phyloP scores from a whole-genome alignment of 2,329 filamentous ascomycete genomes.

The Neurospora crassa region DNA sequence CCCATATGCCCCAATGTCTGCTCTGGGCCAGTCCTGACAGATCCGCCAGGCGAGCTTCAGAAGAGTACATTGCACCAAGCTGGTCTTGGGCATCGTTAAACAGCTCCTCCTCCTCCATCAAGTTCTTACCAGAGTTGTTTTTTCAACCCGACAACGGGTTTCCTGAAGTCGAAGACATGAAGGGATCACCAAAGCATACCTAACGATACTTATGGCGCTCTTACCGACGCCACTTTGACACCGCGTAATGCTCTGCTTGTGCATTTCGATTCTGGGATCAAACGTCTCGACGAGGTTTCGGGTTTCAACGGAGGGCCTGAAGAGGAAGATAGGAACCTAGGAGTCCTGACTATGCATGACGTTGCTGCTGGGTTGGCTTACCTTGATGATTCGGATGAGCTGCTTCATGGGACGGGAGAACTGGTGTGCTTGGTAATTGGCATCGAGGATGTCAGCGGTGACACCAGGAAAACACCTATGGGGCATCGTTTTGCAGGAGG shows the following conservation, averaged over 20 bases:
- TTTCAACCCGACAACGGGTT: too few relatives aligned
- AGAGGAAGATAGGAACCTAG: neutral
- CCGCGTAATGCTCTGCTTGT: neutral
- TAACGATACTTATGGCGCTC: neutral
- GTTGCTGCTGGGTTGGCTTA: neutral
- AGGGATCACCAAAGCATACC: neutral
- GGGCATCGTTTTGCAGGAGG: too few relatives aligned
- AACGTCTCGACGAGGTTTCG: too few relatives aligned
- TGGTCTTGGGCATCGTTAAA: neutral
- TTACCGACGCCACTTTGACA: neutral
- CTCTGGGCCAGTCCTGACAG: neutral
- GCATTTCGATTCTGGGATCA: neutral
- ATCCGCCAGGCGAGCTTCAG: neutral
- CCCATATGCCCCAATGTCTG: neutral
- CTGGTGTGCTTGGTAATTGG: neutral
- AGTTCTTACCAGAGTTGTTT: too few relatives aligned
- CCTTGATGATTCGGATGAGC: neutral
- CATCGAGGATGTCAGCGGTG: too few relatives aligned
- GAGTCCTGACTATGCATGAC: neutral
- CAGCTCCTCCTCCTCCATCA: neutral
- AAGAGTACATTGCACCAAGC: neutral
- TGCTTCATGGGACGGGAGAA: neutral
- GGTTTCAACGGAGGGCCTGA: too few relatives aligned
- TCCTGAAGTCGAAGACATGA: neutral
- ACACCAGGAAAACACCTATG: too few relatives aligned